Conservation (phyloP, 225 moss, liverwort and hornwort genomes). For the Antitrichia curtipendula region DNA sequence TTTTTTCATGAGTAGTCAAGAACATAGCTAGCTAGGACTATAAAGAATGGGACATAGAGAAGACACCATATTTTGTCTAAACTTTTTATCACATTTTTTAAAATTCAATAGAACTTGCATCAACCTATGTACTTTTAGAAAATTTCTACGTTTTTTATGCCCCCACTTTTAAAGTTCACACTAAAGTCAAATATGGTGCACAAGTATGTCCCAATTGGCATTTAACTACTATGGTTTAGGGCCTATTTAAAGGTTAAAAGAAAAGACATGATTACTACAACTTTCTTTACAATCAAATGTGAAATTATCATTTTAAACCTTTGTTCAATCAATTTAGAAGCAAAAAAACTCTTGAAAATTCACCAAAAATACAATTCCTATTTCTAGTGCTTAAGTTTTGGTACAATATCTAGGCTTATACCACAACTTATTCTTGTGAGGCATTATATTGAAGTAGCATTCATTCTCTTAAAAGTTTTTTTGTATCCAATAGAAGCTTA, state of each 20-base stretch:
- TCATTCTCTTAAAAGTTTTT: neutral
- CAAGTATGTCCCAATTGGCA: neutral
- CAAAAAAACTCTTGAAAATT: neutral
- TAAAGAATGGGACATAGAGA: rapidly evolving
- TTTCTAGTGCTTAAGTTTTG: neutral
- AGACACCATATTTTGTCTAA: neutral
- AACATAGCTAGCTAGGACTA: neutral
- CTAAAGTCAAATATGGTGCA: neutral
- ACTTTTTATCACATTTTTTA: rapidly evolving
- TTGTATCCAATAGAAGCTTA: neutral
- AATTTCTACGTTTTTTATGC: neutral
- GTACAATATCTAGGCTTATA: neutral
- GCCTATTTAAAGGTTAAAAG: neutral
- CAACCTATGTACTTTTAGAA: neutral
- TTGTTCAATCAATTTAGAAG: neutral
- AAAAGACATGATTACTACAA: neutral
- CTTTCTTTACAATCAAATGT: rapidly evolving
- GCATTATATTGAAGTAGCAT: neutral
- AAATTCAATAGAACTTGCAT: neutral
- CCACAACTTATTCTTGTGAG: rapidly evolving
- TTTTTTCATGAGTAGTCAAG: neutral
- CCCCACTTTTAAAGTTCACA: rapidly evolving
- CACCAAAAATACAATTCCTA: neutral
- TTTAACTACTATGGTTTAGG: too few relatives aligned
- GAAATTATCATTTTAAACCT: neutral